These are phyloP conservation scores for Plasmodium vinckei DNA, from an alignment of 169 alveolate species.

Conservation along the genomic window DNA sequence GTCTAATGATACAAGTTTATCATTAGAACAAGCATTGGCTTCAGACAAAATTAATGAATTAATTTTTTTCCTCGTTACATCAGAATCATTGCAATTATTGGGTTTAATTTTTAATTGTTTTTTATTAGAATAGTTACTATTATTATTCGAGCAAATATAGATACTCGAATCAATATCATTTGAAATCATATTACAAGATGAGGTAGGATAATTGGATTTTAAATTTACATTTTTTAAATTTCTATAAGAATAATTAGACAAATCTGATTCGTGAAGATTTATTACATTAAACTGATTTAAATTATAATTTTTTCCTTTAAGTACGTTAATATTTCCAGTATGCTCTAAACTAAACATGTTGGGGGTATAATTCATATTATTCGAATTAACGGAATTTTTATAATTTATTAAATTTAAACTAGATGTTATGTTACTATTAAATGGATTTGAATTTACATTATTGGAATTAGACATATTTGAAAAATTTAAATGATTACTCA, in stretches of 20 bases:
- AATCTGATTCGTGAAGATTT: slow-evolving; percentile 37
- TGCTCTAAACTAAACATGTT: slow-evolving; percentile 31
- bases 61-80: slow-evolving; percentile 10
- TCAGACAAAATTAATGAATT: slow-evolving; percentile 21
- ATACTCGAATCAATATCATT: slow-evolving; percentile 12
- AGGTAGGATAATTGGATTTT: slow-evolving; percentile 9
- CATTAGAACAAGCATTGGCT: slow-evolving; percentile 1
- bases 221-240: slow-evolving; percentile 31
- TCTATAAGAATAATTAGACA: slow-evolving; percentile 44
- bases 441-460: slow-evolving; percentile 32
- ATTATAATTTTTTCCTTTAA: slow-evolving; percentile 20
- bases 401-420: slow-evolving; percentile 31
- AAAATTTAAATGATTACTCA: slow-evolving; percentile 33
- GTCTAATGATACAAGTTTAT: slow-evolving; percentile 4
- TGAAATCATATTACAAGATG: slow-evolving; percentile 39
- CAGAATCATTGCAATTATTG: slow-evolving; percentile 23
- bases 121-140: slow-evolving; percentile 14
- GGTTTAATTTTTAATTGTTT: slow-evolving; percentile 15
- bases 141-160: slow-evolving; percentile 7
- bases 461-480: slow-evolving; percentile 45
- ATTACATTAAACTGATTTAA: slow-evolving; percentile 20
- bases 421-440: slow-evolving; percentile 38
- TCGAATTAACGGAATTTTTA: slow-evolving; percentile 20
- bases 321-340: slow-evolving; percentile 18
- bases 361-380: slow-evolving; percentile 17